Evolutionary conservation across 106 monocot genomes (phyloP).

Genomic region (Acanthochlamys bracteata): DNA sequence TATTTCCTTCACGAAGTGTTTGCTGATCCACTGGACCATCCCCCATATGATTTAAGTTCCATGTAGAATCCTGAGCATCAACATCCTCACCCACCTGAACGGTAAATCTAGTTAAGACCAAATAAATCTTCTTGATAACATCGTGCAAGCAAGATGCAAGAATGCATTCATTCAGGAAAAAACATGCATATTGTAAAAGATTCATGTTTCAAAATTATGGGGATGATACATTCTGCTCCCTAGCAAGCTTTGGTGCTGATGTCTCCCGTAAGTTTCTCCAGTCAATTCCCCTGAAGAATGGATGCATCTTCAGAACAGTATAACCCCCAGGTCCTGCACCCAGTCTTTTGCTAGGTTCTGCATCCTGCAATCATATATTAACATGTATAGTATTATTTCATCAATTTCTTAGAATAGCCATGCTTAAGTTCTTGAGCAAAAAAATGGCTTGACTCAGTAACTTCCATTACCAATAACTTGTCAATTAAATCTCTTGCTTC

Average conservation of each 20-base stretch:
- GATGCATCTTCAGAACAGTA: conserved; percentile 72
- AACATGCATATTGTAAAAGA: no score
- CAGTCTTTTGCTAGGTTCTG: conserved; percentile 65
- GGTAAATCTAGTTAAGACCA: conserved; percentile 1
- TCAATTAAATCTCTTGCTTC: conserved; percentile 84
- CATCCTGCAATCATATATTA: conserved; percentile 47
- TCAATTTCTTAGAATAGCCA: no score
- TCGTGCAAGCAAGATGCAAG: no score
- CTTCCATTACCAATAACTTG: conserved; percentile 55
- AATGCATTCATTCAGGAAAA: no score
- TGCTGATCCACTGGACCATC: conserved; percentile 25
- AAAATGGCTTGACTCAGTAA: no score
- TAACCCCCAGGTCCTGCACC: conserved; percentile 87
- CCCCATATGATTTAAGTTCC: conserved; percentile 49
- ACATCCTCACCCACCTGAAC: conserved; percentile 53
- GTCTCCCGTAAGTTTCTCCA: conserved; percentile 60
- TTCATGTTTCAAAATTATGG: neutral
- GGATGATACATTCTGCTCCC: conserved; percentile 40
- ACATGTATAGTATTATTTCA: no score
- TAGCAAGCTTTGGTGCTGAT: conserved; percentile 63
- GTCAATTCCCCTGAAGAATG: conserved; percentile 81
- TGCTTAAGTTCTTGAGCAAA: no score
- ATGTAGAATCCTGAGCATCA: conserved; percentile 45
- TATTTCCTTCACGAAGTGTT: conserved; percentile 23
- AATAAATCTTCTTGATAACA: no score